phyloP scores from a whole-genome alignment of 169 alveolate species.

The Plasmodium adleri region DNA sequence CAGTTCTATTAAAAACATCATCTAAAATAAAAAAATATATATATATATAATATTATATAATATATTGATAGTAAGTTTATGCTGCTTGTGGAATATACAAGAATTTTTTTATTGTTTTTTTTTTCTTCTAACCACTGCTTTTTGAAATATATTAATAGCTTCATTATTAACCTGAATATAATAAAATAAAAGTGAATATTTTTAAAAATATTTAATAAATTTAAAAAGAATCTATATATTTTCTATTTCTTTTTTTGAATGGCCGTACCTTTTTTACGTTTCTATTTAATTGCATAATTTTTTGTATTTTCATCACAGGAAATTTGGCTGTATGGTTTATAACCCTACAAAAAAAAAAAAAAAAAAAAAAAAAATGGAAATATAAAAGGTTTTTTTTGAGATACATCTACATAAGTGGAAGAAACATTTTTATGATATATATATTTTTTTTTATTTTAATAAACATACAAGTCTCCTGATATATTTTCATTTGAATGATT shows the following conservation, averaged over 20 bases:
- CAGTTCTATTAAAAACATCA: conserved; percentile 45
- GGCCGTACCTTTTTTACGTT: conserved; percentile 32
- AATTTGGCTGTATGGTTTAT: conserved; percentile 29
- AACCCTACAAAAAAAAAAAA: conserved; percentile 4
- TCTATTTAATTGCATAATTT: conserved; percentile 62
- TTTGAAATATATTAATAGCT: conserved; percentile 50
- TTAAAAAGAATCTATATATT: not conserved
- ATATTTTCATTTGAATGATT: conserved; percentile 11
- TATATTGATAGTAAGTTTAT: no score
- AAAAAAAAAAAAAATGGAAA: conserved; percentile 10
- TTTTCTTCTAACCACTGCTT: conserved; percentile 55
- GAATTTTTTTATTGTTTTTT: not conserved
- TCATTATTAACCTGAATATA: conserved; percentile 41
- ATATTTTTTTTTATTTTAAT: not conserved
- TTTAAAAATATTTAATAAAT: not conserved
- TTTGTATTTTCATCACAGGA: conserved; percentile 51
- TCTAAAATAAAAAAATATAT: conserved; percentile 9
- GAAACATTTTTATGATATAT: not conserved
- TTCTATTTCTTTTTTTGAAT: not conserved
- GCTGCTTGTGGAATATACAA: not conserved
- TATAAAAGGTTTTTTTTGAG: not conserved
- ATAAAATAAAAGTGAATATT: not conserved
- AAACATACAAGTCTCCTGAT: conserved; percentile 19
- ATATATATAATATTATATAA: not conserved
- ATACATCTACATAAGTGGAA: no score